Base-by-base conservation (phyloP, 495 filamentous ascomycete genomes). In the Achaetomiella virescens region DNA sequence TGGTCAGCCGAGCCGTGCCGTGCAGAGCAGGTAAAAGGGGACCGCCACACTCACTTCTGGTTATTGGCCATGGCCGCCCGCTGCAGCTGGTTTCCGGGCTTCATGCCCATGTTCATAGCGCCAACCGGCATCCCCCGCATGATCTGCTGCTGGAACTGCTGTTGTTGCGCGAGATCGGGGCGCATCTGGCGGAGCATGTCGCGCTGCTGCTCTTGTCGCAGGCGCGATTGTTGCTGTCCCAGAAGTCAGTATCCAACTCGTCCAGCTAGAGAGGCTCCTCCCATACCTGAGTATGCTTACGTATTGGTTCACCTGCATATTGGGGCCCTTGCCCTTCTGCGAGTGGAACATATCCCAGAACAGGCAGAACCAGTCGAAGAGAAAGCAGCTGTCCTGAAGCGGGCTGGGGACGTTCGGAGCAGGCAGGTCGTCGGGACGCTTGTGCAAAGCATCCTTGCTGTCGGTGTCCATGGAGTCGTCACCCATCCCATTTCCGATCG, bases 271-370 rank as follows among this genome's bases (percentile, higher is more conserved):
- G 33, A 1, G 14, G 21, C 1, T 9, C 1, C 2, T 3, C 3
- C 25, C 17, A 22, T 69, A 96, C 89, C 83, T 92, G 88, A 55
- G 83, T 90, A 61, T 93, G 87, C 44, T 81, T 20, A 93, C 81
- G 69, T 92, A 91, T 70, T 85, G 81, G 51, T 75, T 75, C 29
- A 87, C 82, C 38, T 74, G 68, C 53, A 64, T 75, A 60, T 70
- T 77, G 33, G 64, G 62, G n/a, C 74, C 75, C 65, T 82, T 80
- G 58, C 80, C 81, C 55, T 87, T 84, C 64, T 87, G 84, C 45
- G 89, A 88, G 64, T 80, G 81, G 63, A 85, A 95, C 64, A 97
- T 89, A 60, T 97, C 93, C 91, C 89, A 97, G 70, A 98, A 98
- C 33, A 96, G 76, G 66, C 83, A 88, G 72, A 95, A 98, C 93